Evolutionary conservation across 2,329 filamentous ascomycete species (phyloP).

Genomic region (Xylariaceae sp.): DNA sequence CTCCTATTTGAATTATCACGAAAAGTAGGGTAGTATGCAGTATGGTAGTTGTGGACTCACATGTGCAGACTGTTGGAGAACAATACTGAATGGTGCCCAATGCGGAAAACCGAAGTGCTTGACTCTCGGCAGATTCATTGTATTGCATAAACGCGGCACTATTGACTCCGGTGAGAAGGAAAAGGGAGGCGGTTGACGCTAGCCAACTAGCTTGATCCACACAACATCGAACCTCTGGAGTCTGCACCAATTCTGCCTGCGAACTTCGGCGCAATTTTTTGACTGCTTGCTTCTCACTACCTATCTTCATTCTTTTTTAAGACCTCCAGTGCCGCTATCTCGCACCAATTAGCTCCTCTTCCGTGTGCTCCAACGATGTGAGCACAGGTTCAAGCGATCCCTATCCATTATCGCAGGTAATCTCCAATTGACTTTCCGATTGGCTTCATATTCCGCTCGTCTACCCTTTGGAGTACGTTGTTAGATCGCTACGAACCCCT

Average conservation of each 20-base stretch:
- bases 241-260: slow-evolving; percentile 10
- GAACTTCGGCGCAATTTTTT: slow-evolving; percentile 33
- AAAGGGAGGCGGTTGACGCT: not conserved
- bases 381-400: slow-evolving; percentile 24
- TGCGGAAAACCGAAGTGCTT: slow-evolving; percentile 6
- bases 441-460: slow-evolving; percentile 25
- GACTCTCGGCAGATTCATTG: slow-evolving; percentile 5
- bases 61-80: slow-evolving; percentile 9
- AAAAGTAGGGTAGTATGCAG: no score
- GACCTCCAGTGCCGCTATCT: slow-evolving; percentile 12
- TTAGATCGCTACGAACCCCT: slow-evolving; percentile 19
- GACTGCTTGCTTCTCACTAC: slow-evolving; percentile 9
- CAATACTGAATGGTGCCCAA: slow-evolving; percentile 4
- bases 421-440: slow-evolving; percentile 27
- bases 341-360: slow-evolving; percentile 30
- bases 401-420: slow-evolving; percentile 35
- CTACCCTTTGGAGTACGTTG: slow-evolving; percentile 21
- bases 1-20: not conserved
- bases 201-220: not conserved
- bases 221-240: not conserved
- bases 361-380: slow-evolving; percentile 31
- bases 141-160: slow-evolving; percentile 22
- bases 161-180: slow-evolving; percentile 1
- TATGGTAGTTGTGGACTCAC: no score
- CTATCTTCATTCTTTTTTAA: slow-evolving; percentile 16